Evolutionary conservation across 2,329 filamentous ascomycete species (phyloP).

Genomic region (Sclerotinia sclerotiorum): DNA sequence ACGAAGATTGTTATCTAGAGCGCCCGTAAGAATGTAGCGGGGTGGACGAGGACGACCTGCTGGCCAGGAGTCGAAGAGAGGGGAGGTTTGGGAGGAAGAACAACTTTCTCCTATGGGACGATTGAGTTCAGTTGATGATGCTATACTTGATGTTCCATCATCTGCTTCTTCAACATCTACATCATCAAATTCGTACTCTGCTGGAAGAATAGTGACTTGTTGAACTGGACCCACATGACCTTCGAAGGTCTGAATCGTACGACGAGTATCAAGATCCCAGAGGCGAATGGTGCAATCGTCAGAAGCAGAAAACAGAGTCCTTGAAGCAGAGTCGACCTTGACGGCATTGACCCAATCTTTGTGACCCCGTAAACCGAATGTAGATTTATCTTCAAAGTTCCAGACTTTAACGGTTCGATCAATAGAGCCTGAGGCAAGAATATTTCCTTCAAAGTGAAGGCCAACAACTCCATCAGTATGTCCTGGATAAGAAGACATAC

Average conservation of each 20-base stretch:
- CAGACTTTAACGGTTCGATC: constrained; percentile 90
- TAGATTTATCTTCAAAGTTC: constrained; percentile 82
- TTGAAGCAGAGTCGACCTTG: constrained; percentile 75
- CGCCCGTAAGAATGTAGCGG: constrained; percentile 89
- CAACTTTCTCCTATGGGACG: constrained; percentile 12
- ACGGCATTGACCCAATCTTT: constrained; percentile 97
- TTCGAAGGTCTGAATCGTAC: constrained; percentile 74
- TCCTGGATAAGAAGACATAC: constrained; percentile 75
- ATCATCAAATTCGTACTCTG: constrained; percentile 87
- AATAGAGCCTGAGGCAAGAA: constrained; percentile 84
- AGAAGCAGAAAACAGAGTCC: constrained; percentile 87
- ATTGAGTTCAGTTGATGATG: constrained; percentile 21
- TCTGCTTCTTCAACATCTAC: constrained; percentile 58
- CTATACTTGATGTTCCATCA: constrained; percentile 44
- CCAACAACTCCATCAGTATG: constrained; percentile 83
- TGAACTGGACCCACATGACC: constrained; percentile 96
- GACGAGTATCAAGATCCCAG: constrained; percentile 86
- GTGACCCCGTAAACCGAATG: constrained; percentile 79
- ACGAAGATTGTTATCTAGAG: constrained; percentile 85
- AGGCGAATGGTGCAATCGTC: constrained; percentile 90
- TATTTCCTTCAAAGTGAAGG: constrained; percentile 81
- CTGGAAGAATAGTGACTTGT: constrained; percentile 79
- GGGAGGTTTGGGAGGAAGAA: constrained; percentile 27
- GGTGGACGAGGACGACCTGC: constrained; percentile 72
- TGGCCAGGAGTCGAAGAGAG: constrained; percentile 53